Conservation (phyloP, 495 filamentous ascomycete species). For the Schizothecium vesticola region DNA sequence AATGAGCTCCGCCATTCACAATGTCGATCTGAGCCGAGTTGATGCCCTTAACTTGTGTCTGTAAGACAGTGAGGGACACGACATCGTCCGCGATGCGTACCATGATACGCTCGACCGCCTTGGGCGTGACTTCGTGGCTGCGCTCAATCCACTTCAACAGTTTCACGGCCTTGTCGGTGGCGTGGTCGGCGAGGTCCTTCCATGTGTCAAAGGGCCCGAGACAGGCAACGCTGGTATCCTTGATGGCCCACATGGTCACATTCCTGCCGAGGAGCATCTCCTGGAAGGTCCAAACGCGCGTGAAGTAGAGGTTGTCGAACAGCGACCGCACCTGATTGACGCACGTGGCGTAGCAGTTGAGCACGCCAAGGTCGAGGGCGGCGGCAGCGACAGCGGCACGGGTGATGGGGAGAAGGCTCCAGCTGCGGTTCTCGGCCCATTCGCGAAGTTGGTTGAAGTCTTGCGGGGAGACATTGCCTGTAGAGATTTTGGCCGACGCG, state of each 20-base stretch:
- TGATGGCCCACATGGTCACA: conserved; percentile 21
- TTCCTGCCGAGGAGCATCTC: conserved; percentile 30
- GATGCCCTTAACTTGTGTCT: conserved; percentile 21
- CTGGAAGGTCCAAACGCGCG: conserved; percentile 25
- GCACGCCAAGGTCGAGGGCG: conserved; percentile 19
- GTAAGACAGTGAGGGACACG: conserved; percentile 2
- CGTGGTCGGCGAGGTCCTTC: conserved; percentile 25
- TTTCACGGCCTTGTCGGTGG: conserved; percentile 23
- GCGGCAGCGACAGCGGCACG: neutral
- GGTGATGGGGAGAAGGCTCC: conserved; percentile 2
- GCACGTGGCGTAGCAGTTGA: conserved; percentile 25
- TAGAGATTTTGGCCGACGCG: conserved; percentile 10
- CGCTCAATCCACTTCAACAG: conserved; percentile 17
- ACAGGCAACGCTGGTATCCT: conserved; percentile 3
- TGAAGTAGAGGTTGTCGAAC: conserved; percentile 25
- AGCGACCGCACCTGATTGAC: conserved; percentile 16
- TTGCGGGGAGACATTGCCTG: conserved; percentile 4
- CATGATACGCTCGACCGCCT: neutral
- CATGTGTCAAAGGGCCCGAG: conserved; percentile 22
- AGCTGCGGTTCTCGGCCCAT: neutral
- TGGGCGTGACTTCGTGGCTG: conserved; percentile 2
- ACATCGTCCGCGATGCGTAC: conserved; percentile 7
- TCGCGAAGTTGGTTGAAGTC: neutral
- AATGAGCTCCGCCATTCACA: conserved; percentile 21
- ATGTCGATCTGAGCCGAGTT: conserved; percentile 20